Evolutionary conservation across 768 basidiomycete genomes (phyloP), one percentile per base, ranked within the genome.

Genomic region (Phlebiopsis flavidoalba): DNA sequence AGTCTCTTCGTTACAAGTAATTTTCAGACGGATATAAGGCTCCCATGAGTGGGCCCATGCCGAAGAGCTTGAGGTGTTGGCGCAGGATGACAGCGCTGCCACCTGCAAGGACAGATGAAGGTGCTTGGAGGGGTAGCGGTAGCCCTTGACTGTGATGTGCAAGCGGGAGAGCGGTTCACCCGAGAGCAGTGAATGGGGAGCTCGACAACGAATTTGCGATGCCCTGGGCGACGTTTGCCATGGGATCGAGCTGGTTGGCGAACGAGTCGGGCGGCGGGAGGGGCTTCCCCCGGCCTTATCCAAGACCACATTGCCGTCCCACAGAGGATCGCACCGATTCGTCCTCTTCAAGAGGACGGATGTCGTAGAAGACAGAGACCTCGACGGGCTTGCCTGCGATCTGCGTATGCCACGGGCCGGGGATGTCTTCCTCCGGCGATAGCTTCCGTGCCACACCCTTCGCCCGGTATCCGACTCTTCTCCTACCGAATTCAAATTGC

Each of bases 381-480:
- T 76, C 71, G 2, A 80, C 67, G 11, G 72, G 72, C 66, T 82
- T 86, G 24, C 89, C 89, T 12, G 78, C 79, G 14, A 87, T 73
- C 35, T 89, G 86, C 21, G 83, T 81, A 54, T 80, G 76, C 88
- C 89, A 92, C 2, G 73, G 69, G 57, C 82, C 73, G 62, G 78
- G 73, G 17, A 73, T 70, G 3, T 64, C 65, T 2, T 70, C 55
- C 5, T 36, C 36, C 5, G 33, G 10, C 14, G 67, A 55, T 19
- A 65, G 58, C 17, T 60, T 53, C 76, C 70, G 14, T 77, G 73
- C 70, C 19, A 77, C 67, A 15, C n/a, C 37, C 19, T 71, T 80
- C 71, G 94, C 93, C 17, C 92, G 84, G 74, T 89, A 94, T 73
- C 87, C 88, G 57, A 94, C 92, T 14, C 87, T 82, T 57, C 91